Conservation (phyloP, 306 rosid species). For the Sophora flavescens region DNA sequence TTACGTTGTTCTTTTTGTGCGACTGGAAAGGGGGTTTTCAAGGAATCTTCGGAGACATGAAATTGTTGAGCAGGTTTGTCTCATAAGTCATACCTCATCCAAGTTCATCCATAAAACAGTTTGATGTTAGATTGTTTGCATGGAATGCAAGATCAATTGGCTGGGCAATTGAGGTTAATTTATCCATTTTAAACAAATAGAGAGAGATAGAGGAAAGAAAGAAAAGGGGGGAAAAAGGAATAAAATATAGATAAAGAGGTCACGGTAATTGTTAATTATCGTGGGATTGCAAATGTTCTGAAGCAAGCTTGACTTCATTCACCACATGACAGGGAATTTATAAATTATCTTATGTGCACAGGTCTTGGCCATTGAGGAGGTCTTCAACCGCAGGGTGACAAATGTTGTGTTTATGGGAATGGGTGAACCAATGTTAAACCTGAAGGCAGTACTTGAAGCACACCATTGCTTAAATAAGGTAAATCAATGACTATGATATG, state of each 20-base stretch:
- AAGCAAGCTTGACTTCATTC: constrained; percentile 38
- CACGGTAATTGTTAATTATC: background rate
- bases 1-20: constrained; percentile 97
- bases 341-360: constrained; percentile 47
- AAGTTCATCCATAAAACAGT: constrained; percentile 21
- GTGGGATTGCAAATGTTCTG: constrained; percentile 30
- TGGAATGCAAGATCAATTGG: constrained; percentile 21
- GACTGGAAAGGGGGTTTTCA: constrained; percentile 95
- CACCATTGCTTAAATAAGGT: constrained; percentile 96
- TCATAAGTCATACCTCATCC: constrained; percentile 10
- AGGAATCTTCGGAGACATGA: constrained; percentile 89
- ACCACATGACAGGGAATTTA: background rate
- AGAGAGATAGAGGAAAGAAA: background rate
- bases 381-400: constrained; percentile 86
- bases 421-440: constrained; percentile 98
- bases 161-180: constrained; percentile 21
- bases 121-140: constrained; percentile 38
- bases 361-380: constrained; percentile 97
- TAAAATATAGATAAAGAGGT: constrained; percentile 19
- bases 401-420: constrained; percentile 99
- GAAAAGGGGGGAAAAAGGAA: background rate
- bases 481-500: constrained; percentile 23
- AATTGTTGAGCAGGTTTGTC: constrained; percentile 88
- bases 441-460: constrained; percentile 89
- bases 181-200: background rate